phyloP scores from a whole-genome alignment of 139 green algal species.

The Tetradesmus lagerheimii region DNA sequence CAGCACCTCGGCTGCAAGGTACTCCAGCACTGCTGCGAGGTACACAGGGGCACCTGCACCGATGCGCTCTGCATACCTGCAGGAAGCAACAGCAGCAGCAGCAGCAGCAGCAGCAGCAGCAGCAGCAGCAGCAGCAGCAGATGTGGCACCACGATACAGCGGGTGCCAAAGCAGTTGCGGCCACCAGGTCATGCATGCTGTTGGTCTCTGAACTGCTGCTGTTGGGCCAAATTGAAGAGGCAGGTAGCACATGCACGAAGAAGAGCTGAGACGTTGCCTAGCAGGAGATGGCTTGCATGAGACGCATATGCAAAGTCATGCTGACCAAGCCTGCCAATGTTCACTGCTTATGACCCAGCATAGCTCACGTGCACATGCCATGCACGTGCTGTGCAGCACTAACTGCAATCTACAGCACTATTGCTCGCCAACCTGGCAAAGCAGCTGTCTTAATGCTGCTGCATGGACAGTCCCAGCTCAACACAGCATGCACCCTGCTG shows the following conservation, averaged over 20 bases:
- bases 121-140: not conserved
- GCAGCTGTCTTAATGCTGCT: not conserved
- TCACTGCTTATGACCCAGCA: not conserved
- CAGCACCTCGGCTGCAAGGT: constrained; percentile 79
- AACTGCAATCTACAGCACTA: no score
- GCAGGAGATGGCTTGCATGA: not conserved
- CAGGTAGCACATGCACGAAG: no score
- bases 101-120: not conserved
- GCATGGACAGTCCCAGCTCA: not conserved
- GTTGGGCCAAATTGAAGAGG: no score
- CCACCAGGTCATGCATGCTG: no score
- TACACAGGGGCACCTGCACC: constrained; percentile 74
- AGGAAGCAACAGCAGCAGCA: not conserved
- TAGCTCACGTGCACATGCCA: not conserved
- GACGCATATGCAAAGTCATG: not conserved
- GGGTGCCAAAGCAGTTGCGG: no score
- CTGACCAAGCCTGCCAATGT: not conserved
- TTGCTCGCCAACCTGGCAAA: no score
- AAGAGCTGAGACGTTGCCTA: not conserved
- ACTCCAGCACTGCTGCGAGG: constrained; percentile 75
- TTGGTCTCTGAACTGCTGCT: no score
- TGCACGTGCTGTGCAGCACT: not conserved
- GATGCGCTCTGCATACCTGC: constrained; percentile 57
- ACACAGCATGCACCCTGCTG: not conserved
- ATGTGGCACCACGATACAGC: no score